Evolutionary conservation across 208 protist genomes (phyloP), one percentile per base, ranked within the genome.

Genomic region (Porcisia hertigi): DNA sequence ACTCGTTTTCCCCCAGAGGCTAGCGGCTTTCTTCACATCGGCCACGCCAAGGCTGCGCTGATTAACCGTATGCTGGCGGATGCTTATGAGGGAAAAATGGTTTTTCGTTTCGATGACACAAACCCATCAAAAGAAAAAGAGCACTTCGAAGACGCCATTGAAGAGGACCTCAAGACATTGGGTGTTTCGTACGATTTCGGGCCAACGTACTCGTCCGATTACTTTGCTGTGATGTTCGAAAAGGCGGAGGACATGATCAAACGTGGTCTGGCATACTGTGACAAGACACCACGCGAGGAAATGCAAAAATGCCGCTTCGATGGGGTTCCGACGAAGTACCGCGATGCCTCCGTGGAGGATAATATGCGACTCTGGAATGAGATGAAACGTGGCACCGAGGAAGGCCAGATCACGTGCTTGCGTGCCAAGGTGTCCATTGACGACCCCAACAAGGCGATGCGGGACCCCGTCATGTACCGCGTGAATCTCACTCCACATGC

Each of bases 61-160:
- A 93, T 99, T 36, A 99, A 99, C 83, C 88, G 98, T 62, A 98
- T 99, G 88, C 98, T 99, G 47, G 97, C 98, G 6, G 63, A 89
- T 47, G 90, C 96, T 41, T 99, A 99, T 82, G 88, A 98, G 47
- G 99, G 99, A 58, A 98, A 98, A 82, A 88, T 99, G 85, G 78
- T 99, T 39, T 91, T 99, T 75, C 94, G 99, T 25, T 99, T 99
- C 75, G 99, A 99, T 89, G 99, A 99, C 89, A 99, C 99, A 36
- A 99, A 99, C 90, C 99, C 99, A 18, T 84, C 92, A 2, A 99
- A 99, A 80, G 99, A 99, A 83, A 99, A 98, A 71, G 89, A 94
- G 58, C 95, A 98, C 76, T 99, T 98, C 78, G 98, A 99, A 66
- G 78, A 98, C 18, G 96, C 91, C 53, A 99, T 99, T 73, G 78